A percentile compares a stretch with the other conserved stretches of the same genome.
Conservation (phyloP, 164 flowering plant species). For the Nymphaea thermarum region DNA sequence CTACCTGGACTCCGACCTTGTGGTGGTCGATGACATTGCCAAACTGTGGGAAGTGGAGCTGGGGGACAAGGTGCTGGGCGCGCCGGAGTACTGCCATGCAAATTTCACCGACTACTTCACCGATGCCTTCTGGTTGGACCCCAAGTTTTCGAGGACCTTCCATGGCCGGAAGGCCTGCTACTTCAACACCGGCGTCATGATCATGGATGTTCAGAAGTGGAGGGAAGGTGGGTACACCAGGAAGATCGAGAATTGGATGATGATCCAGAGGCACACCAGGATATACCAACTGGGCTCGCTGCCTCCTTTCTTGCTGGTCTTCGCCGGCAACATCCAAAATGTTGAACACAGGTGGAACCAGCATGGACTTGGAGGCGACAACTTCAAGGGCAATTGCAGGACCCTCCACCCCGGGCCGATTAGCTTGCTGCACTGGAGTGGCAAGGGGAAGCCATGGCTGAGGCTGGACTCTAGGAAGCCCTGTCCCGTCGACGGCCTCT, state of each 20-base stretch:
- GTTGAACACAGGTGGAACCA: conserved; percentile 59
- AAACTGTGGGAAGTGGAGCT: conserved; percentile 45
- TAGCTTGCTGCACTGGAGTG: conserved; percentile 53
- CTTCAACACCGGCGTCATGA: conserved; percentile 73
- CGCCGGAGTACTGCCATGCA: conserved; percentile 67
- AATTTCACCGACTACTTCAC: conserved; percentile 60
- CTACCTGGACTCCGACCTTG: conserved; percentile 64
- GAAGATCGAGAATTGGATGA: conserved; percentile 32
- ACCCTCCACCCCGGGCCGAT: conserved; percentile 50
- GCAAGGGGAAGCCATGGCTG: conserved; percentile 53
- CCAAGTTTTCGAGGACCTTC: conserved; percentile 23
- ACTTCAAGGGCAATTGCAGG: conserved; percentile 43
- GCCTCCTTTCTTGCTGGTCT: conserved; percentile 42
- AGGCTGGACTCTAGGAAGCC: conserved; percentile 44
- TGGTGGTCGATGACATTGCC: conserved; percentile 51
- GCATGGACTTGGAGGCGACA: conserved; percentile 56
- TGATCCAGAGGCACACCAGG: conserved; percentile 42
- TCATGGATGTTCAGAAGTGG: conserved; percentile 52
- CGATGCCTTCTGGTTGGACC: conserved; percentile 39
- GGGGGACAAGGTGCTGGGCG: conserved; percentile 46
- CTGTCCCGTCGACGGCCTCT: conserved; percentile 37
- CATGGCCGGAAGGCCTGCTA: conserved; percentile 47
- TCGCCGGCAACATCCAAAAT: conserved; percentile 36
- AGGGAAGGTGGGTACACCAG: conserved; percentile 38
- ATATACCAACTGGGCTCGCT: conserved; percentile 43